Base-by-base conservation (phyloP, 2,329 filamentous ascomycete genomes). In the Fusarium humuli region DNA sequence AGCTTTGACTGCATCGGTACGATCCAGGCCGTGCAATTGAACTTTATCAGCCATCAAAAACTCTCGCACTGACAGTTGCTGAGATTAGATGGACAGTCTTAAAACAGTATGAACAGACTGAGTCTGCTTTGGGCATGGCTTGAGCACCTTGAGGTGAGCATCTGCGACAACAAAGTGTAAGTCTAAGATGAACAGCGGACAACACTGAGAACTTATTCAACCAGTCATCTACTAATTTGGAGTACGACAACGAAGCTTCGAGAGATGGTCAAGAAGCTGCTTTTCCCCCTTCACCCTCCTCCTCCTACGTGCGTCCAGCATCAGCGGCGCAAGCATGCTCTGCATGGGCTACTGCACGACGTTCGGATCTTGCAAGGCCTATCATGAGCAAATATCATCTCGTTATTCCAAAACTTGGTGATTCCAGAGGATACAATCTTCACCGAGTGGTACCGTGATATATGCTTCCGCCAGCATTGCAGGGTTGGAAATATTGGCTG, bases 191-290 rank as follows among this genome's bases (percentile, higher is more conserved):
- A 48, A 25, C 46, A 6, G 14, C 41, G 12, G 18, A 41, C 18
- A 44, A 11, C 13, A 16, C 23, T 32, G 14, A 48, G 49, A 68
- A 67, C 53, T 67, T 67, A 27, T 45, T 54, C 56, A 58, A 34
- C 56, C 47, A 65, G 47, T 53, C 61, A 59, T 27, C 27, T 29
- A 44, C 32, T 16, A 25, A 60, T n/a, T 18, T 22, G 16, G 23
- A 50, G 23, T 25, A 16, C 22, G 22, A 29, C 18, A 44, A 50
- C 11, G 42, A 32, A 22, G 18, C 22, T 25, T 65, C 18, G 32
- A 12, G 16, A 25, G 29, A 10, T 8, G 18, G 14, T 41, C 46
- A 32, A 22, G 60, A 46, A 42, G 20, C 22, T 48, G 30, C 23
- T 29, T 65, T 11, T n/a, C 34, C 34, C 34, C 34, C 18, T 37